Evolutionary conservation across 306 rosid species (phyloP).

Genomic region (Hippophae tibetana): DNA sequence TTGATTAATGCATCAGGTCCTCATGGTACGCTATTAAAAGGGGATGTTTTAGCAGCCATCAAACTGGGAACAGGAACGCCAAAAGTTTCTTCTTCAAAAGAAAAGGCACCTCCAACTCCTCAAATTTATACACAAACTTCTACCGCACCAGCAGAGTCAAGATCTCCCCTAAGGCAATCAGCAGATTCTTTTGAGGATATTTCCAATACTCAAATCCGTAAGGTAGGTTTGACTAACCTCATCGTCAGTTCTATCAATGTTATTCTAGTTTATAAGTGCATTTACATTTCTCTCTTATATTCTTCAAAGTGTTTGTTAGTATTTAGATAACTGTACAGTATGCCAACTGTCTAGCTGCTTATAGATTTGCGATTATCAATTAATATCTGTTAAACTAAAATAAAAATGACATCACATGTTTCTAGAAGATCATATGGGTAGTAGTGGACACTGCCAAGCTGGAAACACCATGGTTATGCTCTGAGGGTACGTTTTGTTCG

Average conservation of each 20-base stretch:
- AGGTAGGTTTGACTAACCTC: conserved; percentile 39
- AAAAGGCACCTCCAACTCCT: conserved; percentile 37
- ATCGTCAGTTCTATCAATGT: conserved; percentile 4
- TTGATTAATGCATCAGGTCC: conserved; percentile 73
- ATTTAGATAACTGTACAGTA: not conserved
- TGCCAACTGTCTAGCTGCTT: not conserved
- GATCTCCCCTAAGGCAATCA: conserved; percentile 36
- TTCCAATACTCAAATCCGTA: conserved; percentile 87
- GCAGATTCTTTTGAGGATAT: conserved; percentile 75
- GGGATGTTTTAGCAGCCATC: conserved; percentile 82
- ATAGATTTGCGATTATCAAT: not conserved
- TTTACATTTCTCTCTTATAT: not conserved
- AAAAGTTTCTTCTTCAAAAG: conserved; percentile 48
- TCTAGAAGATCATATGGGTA: not conserved
- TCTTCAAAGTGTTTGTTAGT: not conserved
- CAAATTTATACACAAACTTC: conserved; percentile 34
- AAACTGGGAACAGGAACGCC: conserved; percentile 59
- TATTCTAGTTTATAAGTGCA: too few relatives aligned
- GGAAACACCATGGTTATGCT: not conserved
- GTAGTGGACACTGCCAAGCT: not conserved
- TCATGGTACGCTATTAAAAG: conserved; percentile 74
- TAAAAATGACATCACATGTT: not conserved
- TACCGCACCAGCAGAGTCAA: conserved; percentile 32
- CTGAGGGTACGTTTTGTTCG: too few relatives aligned
- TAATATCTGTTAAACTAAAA: not conserved